Conservation (phyloP, 2,329 filamentous ascomycete species). For the Trichoderma pleuroti region DNA sequence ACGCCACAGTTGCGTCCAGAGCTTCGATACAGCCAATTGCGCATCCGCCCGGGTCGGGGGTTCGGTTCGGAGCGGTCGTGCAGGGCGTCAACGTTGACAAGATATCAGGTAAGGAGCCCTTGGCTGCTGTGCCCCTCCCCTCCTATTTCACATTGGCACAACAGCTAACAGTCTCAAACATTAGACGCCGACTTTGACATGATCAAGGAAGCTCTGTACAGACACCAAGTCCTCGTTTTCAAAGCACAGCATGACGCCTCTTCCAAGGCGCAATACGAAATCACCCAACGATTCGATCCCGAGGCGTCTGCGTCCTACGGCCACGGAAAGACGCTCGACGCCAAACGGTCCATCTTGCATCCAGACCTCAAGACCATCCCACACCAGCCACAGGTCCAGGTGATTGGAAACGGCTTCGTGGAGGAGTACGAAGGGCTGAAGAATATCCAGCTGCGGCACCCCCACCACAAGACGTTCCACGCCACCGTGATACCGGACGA, state of each 20-base stretch:
- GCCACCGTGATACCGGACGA: constrained; percentile 55
- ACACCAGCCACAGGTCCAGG: constrained; percentile 70
- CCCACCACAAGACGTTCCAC: constrained; percentile 76
- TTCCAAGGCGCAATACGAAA: constrained; percentile 68
- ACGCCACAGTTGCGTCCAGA: constrained; percentile 13
- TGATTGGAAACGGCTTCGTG: constrained; percentile 73
- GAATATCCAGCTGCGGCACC: constrained; percentile 66
- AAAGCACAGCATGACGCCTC: constrained; percentile 62
- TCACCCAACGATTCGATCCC: constrained; percentile 73
- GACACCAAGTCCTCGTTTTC: constrained; percentile 66
- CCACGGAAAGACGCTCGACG: constrained; percentile 70
- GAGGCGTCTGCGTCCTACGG: constrained; percentile 61
- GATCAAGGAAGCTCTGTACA: constrained; percentile 64
- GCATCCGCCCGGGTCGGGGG: constrained; percentile 31
- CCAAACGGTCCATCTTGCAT: constrained; percentile 63
- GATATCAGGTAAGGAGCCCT: constrained; percentile 50
- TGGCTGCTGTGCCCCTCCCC: neutral
- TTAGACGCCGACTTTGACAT: constrained; percentile 60
- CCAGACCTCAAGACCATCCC: constrained; percentile 78
- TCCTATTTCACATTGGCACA: neutral
- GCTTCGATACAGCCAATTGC: constrained; percentile 15
- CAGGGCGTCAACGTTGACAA: constrained; percentile 58
- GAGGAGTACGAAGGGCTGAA: constrained; percentile 66
- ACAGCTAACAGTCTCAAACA: neutral
- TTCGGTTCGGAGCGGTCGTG: constrained; percentile 61